These are phyloP conservation scores for Pseudocercospora musae DNA, from an alignment of 2,329 filamentous ascomycete species.

Conservation along the genomic window DNA sequence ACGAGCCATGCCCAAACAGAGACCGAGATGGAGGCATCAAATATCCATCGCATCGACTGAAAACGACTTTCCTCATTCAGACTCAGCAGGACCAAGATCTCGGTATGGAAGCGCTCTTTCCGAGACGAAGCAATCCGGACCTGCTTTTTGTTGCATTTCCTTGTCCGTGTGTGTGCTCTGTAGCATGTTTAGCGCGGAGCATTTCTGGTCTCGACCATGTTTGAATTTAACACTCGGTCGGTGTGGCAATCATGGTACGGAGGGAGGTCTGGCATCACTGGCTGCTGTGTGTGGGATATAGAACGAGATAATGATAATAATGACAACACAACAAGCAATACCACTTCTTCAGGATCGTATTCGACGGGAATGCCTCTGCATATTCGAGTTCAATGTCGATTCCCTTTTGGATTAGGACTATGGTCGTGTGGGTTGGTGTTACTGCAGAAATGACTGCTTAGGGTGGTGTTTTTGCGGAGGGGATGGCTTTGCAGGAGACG, in stretches of 20 bases:
- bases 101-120: constrained; percentile 7
- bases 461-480: constrained; percentile 35
- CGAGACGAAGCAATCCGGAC: not conserved
- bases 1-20: not conserved
- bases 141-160: not conserved
- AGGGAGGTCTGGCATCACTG: not conserved
- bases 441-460: constrained; percentile 42
- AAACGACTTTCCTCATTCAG: not conserved
- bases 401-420: constrained; percentile 62
- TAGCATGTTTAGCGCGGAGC: not conserved
- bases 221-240: too few relatives aligned
- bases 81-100: not conserved
- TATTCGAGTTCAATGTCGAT: constrained; percentile 60
- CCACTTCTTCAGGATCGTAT: constrained; percentile 47
- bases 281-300: not conserved
- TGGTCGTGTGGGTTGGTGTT: constrained; percentile 44
- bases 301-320: constrained; percentile 2
- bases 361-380: constrained; percentile 46
- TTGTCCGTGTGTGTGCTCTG: not conserved
- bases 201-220: not conserved
- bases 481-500: constrained; percentile 48
- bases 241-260: not conserved
- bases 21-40: not conserved
- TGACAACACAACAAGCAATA: not conserved
- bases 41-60: not conserved